Conservation (phyloP, 2,329 filamentous ascomycete genomes). For the Xylariaceae sp. region DNA sequence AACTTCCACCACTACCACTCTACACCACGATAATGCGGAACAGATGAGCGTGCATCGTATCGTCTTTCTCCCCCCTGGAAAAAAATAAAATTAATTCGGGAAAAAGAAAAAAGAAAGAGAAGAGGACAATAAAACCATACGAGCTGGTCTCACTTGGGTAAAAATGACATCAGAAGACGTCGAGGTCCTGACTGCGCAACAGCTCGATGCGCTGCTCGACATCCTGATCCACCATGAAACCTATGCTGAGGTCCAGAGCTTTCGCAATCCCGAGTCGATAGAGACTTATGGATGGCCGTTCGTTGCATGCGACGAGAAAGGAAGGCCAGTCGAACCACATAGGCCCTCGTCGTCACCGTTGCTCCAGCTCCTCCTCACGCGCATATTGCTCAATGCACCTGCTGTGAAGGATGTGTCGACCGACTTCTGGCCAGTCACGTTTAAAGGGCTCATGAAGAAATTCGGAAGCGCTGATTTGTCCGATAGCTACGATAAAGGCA, state of each 20-base stretch:
- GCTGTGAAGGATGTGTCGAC: constrained; percentile 57
- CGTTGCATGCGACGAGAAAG: constrained; percentile 25
- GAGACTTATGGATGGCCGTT: constrained; percentile 68
- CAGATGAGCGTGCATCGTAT: no score
- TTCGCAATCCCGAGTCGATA: constrained; percentile 61
- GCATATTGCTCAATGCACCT: constrained; percentile 60
- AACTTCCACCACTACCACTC: no score
- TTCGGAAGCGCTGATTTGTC: constrained; percentile 65
- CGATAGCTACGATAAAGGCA: constrained; percentile 77
- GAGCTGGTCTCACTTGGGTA: background rate
- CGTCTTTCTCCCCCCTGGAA: no score
- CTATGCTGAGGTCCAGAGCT: constrained; percentile 64
- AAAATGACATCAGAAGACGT: constrained; percentile 5
- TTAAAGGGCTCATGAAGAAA: constrained; percentile 55
- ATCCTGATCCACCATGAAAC: constrained; percentile 56
- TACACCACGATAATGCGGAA: no score
- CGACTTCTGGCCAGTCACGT: constrained; percentile 60
- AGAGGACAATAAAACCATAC: background rate
- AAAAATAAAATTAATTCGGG: no score
- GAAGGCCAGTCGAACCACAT: constrained; percentile 26
- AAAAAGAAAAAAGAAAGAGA: background rate
- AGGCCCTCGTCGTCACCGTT: constrained; percentile 53
- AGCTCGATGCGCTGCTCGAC: constrained; percentile 52
- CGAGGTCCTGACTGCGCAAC: constrained; percentile 31
- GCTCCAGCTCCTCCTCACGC: constrained; percentile 62